These are phyloP conservation scores for Acer saccharum DNA, from an alignment of 345 rosid species.

Conservation along the genomic window DNA sequence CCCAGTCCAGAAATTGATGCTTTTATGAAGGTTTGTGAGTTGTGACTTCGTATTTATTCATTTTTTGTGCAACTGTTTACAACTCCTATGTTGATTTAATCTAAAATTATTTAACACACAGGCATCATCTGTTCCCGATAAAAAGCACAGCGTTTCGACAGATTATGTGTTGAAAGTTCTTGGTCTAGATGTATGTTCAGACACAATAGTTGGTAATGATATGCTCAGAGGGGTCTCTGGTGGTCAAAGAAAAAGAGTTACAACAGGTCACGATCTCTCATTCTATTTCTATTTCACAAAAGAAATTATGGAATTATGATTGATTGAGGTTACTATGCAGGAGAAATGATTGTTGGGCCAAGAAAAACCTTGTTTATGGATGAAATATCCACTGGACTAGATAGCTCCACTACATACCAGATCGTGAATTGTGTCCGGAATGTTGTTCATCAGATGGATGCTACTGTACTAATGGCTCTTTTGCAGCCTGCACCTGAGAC, in stretches of 20 bases:
- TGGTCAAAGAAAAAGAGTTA: slow-evolving; percentile 91
- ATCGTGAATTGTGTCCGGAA: slow-evolving; percentile 78
- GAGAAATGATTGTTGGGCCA: slow-evolving; percentile 97
- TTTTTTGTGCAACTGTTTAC: background rate
- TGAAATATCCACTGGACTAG: slow-evolving; percentile 96
- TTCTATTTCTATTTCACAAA: background rate
- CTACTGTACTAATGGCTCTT: slow-evolving; percentile 87
- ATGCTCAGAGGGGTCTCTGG: slow-evolving; percentile 98
- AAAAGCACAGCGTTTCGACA: slow-evolving; percentile 74
- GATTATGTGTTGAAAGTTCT: slow-evolving; percentile 86
- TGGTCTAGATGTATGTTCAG: slow-evolving; percentile 88
- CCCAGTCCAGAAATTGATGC: slow-evolving; percentile 90
- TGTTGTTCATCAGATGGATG: slow-evolving; percentile 90
- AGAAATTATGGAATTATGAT: background rate
- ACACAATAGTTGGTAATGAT: slow-evolving; percentile 85
- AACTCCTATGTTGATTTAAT: slow-evolving; percentile 3
- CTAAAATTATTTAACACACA: slow-evolving; percentile 26
- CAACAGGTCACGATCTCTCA: slow-evolving; percentile 60
- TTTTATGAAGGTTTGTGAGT: slow-evolving; percentile 73
- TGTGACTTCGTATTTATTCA: background rate
- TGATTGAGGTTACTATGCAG: slow-evolving; percentile 38
- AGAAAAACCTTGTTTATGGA: slow-evolving; percentile 92
- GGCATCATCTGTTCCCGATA: slow-evolving; percentile 84
- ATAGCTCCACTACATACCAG: slow-evolving; percentile 91
- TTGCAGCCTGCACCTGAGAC: slow-evolving; percentile 99